phyloP scores from a whole-genome alignment of 352 stramenopile species.

The Globisporangium parvum region DNA sequence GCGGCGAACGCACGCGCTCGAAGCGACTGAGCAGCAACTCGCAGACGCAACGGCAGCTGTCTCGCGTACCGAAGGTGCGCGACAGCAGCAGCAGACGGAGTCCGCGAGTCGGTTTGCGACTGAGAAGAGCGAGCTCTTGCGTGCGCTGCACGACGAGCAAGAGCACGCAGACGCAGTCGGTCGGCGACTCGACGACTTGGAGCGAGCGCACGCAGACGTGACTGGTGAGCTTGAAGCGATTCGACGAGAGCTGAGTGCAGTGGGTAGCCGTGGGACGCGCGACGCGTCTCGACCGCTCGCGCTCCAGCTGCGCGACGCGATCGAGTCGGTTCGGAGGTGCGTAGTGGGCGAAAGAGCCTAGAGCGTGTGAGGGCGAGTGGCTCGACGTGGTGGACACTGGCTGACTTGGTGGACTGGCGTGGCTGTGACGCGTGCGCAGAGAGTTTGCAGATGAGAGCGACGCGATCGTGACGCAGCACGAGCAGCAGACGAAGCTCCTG shows the following conservation, averaged over 20 bases:
- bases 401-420: neutral
- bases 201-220: constrained; percentile 23
- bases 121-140: constrained; percentile 42
- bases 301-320: constrained; percentile 5
- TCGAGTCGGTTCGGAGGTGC: constrained; percentile 5
- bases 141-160: constrained; percentile 38
- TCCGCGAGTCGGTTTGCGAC: constrained; percentile 28
- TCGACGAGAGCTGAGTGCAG: constrained; percentile 28
- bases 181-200: constrained; percentile 17
- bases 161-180: constrained; percentile 26
- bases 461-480: constrained; percentile 32
- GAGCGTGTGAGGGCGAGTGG: too few relatives aligned
- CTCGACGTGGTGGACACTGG: neutral
- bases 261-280: constrained; percentile 14
- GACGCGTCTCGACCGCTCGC: neutral
- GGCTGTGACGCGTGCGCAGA: constrained; percentile 7
- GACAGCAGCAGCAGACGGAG: constrained; percentile 33
- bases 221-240: constrained; percentile 36
- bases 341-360: too few relatives aligned
- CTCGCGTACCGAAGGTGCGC: constrained; percentile 28
- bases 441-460: constrained; percentile 39
- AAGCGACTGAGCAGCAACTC: constrained; percentile 27
- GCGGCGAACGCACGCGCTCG: constrained; percentile 12
- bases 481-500: constrained; percentile 35
- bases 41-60: constrained; percentile 22